These are phyloP conservation scores for Herpotrichia juniperi DNA, from an alignment of 2,329 filamentous ascomycete species.

Conservation along the genomic window DNA sequence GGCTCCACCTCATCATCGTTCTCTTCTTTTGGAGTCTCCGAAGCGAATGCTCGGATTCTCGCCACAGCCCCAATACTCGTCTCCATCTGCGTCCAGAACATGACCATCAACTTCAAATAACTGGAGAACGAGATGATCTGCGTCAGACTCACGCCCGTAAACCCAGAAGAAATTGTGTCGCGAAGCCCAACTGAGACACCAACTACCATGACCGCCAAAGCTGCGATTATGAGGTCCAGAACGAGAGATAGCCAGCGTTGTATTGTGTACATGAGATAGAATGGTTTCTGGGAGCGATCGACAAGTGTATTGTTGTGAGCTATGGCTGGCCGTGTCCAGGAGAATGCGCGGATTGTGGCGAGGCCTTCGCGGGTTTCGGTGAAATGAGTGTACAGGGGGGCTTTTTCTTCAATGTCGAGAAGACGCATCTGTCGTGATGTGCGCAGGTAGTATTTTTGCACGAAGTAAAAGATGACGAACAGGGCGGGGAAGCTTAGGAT, in stretches of 20 bases:
- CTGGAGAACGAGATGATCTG: conserved; percentile 58
- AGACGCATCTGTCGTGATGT: conserved; percentile 54
- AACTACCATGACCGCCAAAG: conserved; percentile 37
- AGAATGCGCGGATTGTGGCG: conserved; percentile 55
- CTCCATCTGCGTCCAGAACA: conserved; percentile 61
- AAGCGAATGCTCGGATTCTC: conserved; percentile 56
- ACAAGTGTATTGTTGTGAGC: conserved; percentile 20
- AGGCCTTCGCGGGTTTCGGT: conserved; percentile 54
- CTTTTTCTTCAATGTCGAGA: conserved; percentile 57
- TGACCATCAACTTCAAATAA: conserved; percentile 52
- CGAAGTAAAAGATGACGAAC: conserved; percentile 39
- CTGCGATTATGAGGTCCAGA: conserved; percentile 38
- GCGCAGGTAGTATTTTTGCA: conserved; percentile 51
- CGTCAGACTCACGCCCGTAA: conserved; percentile 56
- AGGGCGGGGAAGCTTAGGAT: conserved; percentile 41
- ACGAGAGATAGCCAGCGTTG: conserved; percentile 45
- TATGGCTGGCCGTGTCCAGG: conserved; percentile 38
- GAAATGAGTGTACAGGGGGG: conserved; percentile 56
- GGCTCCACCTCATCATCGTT: conserved; percentile 24
- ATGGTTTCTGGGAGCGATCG: conserved; percentile 46
- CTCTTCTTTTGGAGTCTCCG: conserved; percentile 50
- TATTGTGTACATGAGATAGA: conserved; percentile 42
- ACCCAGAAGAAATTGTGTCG: conserved; percentile 49
- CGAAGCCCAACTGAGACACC: conserved; percentile 34
- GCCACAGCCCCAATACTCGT: conserved; percentile 61